A percentile compares a stretch with the other conserved stretches of the same genome.
These are phyloP conservation scores for Metschnikowia peoriensis DNA, from an alignment of 805 yeast species.

Conservation along the genomic window DNA sequence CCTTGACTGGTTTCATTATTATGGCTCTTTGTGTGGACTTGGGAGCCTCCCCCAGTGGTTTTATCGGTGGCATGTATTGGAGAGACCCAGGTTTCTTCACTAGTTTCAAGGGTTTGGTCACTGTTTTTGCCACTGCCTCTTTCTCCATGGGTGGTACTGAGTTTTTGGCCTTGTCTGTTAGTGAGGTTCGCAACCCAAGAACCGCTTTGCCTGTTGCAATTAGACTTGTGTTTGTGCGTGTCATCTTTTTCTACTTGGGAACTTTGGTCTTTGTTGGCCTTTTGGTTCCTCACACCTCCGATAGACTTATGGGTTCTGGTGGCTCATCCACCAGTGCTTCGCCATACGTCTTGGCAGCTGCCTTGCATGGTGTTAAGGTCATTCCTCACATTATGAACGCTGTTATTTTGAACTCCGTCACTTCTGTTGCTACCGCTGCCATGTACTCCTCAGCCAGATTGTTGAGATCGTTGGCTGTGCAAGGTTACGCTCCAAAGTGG, in stretches of 20 bases:
- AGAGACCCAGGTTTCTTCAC: constrained; percentile 38
- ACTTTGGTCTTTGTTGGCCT: constrained; percentile 38
- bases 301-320: constrained; percentile 34
- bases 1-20: constrained; percentile 40
- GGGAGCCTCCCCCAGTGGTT: constrained; percentile 32
- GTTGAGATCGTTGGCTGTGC: constrained; percentile 27
- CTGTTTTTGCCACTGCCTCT: constrained; percentile 40
- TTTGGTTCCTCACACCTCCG: constrained; percentile 36
- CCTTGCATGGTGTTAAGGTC: constrained; percentile 26
- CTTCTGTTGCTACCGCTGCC: constrained; percentile 32
- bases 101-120: constrained; percentile 39
- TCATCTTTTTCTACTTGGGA: constrained; percentile 39
- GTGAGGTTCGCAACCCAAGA: constrained; percentile 40
- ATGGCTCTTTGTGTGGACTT: constrained; percentile 40
- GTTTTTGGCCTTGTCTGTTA: constrained; percentile 38
- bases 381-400: constrained; percentile 33
- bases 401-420: constrained; percentile 31
- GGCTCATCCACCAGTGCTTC: constrained; percentile 29
- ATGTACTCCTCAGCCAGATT: constrained; percentile 29
- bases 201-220: constrained; percentile 41
- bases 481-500: constrained; percentile 29
- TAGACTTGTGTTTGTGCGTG: constrained; percentile 39
- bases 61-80: constrained; percentile 44
- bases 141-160: constrained; percentile 43
- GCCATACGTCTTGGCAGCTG: constrained; percentile 30